phyloP scores from a whole-genome alignment of 768 basidiomycete genomes.

The Amanita exitialis region DNA sequence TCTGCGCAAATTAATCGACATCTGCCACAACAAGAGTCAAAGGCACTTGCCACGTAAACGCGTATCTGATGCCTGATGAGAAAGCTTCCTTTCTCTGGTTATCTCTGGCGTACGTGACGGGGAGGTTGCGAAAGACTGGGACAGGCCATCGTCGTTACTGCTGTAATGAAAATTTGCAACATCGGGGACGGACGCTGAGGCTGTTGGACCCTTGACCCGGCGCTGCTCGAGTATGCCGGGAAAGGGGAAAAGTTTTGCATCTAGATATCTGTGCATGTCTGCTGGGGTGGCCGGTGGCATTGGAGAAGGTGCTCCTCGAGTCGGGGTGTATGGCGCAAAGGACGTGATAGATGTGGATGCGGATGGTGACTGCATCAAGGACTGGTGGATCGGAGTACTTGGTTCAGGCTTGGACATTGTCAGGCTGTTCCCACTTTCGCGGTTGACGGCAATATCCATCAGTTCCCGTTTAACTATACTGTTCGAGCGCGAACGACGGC shows the following conservation, averaged over 20 bases:
- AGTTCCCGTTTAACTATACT: conserved; percentile 60
- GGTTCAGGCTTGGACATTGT: conserved; percentile 46
- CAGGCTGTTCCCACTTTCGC: conserved; percentile 68
- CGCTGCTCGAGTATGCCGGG: conserved; percentile 75
- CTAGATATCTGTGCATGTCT: conserved; percentile 65
- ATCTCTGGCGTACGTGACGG: conserved; percentile 39
- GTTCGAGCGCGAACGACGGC: conserved; percentile 73
- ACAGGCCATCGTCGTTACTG: conserved; percentile 31
- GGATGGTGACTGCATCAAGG: conserved; percentile 49
- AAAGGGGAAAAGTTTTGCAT: conserved; percentile 82
- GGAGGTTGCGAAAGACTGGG: conserved; percentile 39
- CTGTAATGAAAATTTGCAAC: conserved; percentile 30
- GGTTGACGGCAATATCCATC: conserved; percentile 62
- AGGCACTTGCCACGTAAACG: conserved; percentile 49
- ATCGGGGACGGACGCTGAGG: conserved; percentile 36
- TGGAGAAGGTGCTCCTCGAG: conserved; percentile 59
- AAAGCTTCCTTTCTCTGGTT: conserved; percentile 49
- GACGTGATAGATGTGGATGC: conserved; percentile 66
- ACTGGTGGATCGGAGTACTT: conserved; percentile 26
- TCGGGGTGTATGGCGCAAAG: conserved; percentile 41
- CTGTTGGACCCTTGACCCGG: conserved; percentile 40
- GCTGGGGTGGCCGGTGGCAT: conserved; percentile 65
- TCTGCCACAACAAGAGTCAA: background rate
- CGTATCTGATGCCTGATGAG: conserved; percentile 63
- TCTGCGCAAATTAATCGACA: background rate